Evolutionary conservation across 2,329 filamentous ascomycete genomes (phyloP).

Genomic region (Akanthomyces muscarius): DNA sequence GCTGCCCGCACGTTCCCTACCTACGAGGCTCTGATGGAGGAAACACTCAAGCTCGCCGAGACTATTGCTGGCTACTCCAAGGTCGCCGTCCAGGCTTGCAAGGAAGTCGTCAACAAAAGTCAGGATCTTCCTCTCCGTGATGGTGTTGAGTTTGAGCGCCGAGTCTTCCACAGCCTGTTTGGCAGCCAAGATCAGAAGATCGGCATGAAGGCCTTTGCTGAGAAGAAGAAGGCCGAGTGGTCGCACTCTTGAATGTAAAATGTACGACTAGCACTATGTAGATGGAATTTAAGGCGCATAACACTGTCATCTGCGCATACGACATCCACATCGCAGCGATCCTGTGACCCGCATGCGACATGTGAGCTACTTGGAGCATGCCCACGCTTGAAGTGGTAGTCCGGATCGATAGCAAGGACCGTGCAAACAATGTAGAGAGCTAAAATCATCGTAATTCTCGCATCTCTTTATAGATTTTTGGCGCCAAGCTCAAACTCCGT

Average conservation of each 20-base stretch:
- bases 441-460: neutral
- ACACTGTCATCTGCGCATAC: conserved; percentile 3
- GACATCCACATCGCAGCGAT: neutral
- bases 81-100: conserved; percentile 83
- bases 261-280: conserved; percentile 9
- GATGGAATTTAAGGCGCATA: neutral
- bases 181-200: conserved; percentile 97
- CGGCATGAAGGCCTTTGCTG: conserved; percentile 90
- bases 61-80: conserved; percentile 82
- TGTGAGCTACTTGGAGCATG: neutral
- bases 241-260: conserved; percentile 58
- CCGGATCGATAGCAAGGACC: neutral
- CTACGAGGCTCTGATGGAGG: conserved; percentile 78
- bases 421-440: neutral
- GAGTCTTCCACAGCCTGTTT: conserved; percentile 89
- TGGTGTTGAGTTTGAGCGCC: conserved; percentile 90
- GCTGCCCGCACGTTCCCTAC: conserved; percentile 77
- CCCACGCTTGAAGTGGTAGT: neutral
- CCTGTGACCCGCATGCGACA: conserved; percentile 11
- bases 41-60: conserved; percentile 76
- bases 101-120: conserved; percentile 99
- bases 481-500: conserved; percentile 1
- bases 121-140: conserved; percentile 85
- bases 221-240: conserved; percentile 94
- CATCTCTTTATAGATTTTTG: neutral